These are phyloP conservation scores for Scleroderma bovista DNA, from an alignment of 768 basidiomycete species.

Conservation along the genomic window DNA sequence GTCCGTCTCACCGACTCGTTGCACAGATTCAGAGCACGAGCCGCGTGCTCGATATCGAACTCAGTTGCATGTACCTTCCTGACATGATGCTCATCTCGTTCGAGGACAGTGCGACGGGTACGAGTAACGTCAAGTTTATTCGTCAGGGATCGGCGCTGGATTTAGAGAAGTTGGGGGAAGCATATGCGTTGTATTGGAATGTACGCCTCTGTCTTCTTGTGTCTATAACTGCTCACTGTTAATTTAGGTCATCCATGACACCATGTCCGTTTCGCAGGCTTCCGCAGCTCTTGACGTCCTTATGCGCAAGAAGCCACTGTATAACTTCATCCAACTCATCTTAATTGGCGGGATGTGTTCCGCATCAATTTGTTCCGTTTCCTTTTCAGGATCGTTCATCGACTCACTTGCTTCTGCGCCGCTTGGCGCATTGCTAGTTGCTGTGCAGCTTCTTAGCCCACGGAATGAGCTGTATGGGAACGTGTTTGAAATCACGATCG, in stretches of 20 bases:
- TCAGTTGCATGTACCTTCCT: slow-evolving; percentile 70
- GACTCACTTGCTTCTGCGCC: slow-evolving; percentile 71
- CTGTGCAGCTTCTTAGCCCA: slow-evolving; percentile 64
- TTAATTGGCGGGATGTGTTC: slow-evolving; percentile 77
- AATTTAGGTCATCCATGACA: slow-evolving; percentile 74
- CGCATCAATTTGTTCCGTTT: slow-evolving; percentile 64
- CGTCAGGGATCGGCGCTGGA: slow-evolving; percentile 68
- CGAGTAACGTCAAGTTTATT: slow-evolving; percentile 76
- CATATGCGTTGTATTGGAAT: slow-evolving; percentile 71
- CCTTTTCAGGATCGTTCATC: slow-evolving; percentile 72
- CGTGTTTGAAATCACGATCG: slow-evolving; percentile 79
- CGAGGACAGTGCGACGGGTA: slow-evolving; percentile 74
- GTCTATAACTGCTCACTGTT: not conserved
- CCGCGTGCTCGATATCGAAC: slow-evolving; percentile 68
- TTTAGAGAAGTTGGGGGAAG: slow-evolving; percentile 68
- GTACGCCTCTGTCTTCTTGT: slow-evolving; percentile 27
- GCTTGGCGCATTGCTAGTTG: slow-evolving; percentile 68
- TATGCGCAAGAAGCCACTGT: slow-evolving; percentile 62
- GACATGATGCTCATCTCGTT: slow-evolving; percentile 78
- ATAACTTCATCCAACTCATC: slow-evolving; percentile 54
- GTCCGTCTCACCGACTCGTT: slow-evolving; percentile 76
- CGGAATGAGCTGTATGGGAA: slow-evolving; percentile 77
- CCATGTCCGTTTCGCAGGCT: slow-evolving; percentile 69
- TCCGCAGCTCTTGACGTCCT: slow-evolving; percentile 62
- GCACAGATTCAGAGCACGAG: slow-evolving; percentile 78